Evolutionary conservation across 2,329 filamentous ascomycete species (phyloP), one percentile per base, ranked within the genome.

Genomic region (Thyridium curvatum): DNA sequence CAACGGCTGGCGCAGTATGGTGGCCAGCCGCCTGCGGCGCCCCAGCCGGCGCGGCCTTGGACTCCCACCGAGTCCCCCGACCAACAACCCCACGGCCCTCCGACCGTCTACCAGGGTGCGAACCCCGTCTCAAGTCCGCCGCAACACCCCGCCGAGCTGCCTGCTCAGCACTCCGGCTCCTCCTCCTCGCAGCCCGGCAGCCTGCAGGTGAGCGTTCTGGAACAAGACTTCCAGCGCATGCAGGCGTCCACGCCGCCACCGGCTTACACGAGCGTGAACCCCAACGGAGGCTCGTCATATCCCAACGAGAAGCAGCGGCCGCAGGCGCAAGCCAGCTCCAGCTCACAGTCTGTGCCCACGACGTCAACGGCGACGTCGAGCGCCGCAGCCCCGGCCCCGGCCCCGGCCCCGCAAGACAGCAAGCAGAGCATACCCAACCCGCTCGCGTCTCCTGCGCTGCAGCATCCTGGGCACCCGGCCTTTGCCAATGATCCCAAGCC

Each of bases 31-130:
- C 65, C 66, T 28, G 56, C 60, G 26, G 60, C 65, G 33, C 65
- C 64, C 13, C 62, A 64, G 41, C 69, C 64, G 18, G 56, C 72
- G 18, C 76, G 91, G 35, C 90, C 90, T 21, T 97, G 91, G 93
- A 97, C 91, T 9, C 93, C 93, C 1, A 97, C 93, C 3, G 93
- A 98, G 59, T 75, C 82, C 41, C 89, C 90, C 2, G 89, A 88
- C 26, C 83, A 82, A 45, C 84, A 89, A 38, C 87, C 88, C 5
- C 88, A 95, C 64, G 90, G 90, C 0, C 89, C 89, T 21, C 89
- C 91, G 1, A 89, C 86, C 0, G 84, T 94, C 2, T 97, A 96
- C 51, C 91, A 96, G 62, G 93, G 93, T 7, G 76, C 79, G 38
- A 83, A 82, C 47, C 81, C 86, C 44, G 79, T 90, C 6, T 61